Conservation (phyloP, 495 filamentous ascomycete genomes). For the Penicillium coffeae region DNA sequence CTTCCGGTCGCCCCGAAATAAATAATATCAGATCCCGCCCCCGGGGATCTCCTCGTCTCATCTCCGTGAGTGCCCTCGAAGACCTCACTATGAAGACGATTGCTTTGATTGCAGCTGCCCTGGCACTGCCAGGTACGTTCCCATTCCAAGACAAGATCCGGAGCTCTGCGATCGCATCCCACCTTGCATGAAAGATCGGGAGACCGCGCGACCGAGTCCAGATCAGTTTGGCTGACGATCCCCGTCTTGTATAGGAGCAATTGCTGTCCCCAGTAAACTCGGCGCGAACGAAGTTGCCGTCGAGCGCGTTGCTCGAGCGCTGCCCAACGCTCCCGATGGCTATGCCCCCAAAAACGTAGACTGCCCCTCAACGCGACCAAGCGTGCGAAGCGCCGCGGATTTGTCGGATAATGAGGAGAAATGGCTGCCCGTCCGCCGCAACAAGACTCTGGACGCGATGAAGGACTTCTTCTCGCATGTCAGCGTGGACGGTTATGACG, state of each 20-base stretch:
- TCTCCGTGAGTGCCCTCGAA: neutral
- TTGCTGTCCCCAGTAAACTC: conserved; percentile 13
- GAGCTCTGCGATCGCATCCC: neutral
- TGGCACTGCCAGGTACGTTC: conserved; percentile 32
- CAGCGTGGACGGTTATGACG: conserved; percentile 75
- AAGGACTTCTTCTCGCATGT: conserved; percentile 66
- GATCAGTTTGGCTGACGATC: neutral
- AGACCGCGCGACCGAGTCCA: neutral
- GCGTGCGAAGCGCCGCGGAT: conserved; percentile 48
- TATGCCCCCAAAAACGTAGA: conserved; percentile 39
- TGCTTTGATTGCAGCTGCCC: conserved; percentile 17
- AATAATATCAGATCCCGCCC: conserved; percentile 12
- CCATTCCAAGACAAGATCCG: neutral
- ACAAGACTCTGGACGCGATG: conserved; percentile 62
- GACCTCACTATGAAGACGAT: conserved; percentile 22
- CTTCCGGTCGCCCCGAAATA: conserved; percentile 26
- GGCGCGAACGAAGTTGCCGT: conserved; percentile 8
- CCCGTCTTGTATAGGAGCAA: conserved; percentile 8
- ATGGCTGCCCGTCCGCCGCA: conserved; percentile 57
- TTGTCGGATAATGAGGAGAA: conserved; percentile 64
- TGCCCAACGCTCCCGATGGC: conserved; percentile 47
- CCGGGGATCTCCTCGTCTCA: neutral
- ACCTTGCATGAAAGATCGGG: neutral
- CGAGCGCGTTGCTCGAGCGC: conserved; percentile 24
- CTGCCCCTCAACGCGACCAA: conserved; percentile 46